A percentile compares a stretch with the other conserved stretches of the same genome.
These are phyloP conservation scores for Cordyceps tenuipes DNA, from an alignment of 2,329 filamentous ascomycete species.

Conservation along the genomic window DNA sequence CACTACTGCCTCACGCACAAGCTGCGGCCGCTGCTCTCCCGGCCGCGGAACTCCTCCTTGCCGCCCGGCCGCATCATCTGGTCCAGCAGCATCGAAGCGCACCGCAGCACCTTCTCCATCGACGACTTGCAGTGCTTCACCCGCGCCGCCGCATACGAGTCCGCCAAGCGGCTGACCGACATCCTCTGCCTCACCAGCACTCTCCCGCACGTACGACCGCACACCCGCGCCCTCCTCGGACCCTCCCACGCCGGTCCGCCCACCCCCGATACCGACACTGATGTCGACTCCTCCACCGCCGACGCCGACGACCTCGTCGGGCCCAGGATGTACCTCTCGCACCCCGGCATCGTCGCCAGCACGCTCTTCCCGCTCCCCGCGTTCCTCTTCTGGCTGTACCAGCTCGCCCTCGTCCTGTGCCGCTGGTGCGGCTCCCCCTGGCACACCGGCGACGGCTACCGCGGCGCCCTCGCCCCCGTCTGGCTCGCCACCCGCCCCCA, in stretches of 20 bases:
- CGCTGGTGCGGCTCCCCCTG: slow-evolving; percentile 80
- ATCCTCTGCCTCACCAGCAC: slow-evolving; percentile 66
- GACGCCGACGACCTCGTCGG: slow-evolving; percentile 16
- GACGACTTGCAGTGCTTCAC: slow-evolving; percentile 70
- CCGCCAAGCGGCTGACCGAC: slow-evolving; percentile 80
- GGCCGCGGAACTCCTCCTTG: slow-evolving; percentile 29
- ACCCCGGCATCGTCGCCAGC: slow-evolving; percentile 82
- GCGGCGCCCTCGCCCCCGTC: slow-evolving; percentile 64
- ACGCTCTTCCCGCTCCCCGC: slow-evolving; percentile 67
- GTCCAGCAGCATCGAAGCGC: slow-evolving; percentile 74
- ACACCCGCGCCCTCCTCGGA: slow-evolving; percentile 48
- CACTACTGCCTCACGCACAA: slow-evolving; percentile 85
- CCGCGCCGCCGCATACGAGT: slow-evolving; percentile 65
- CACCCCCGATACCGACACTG: not conserved
- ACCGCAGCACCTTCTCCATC: slow-evolving; percentile 42
- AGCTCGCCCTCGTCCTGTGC: slow-evolving; percentile 57
- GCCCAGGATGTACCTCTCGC: slow-evolving; percentile 67
- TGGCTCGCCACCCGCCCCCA: slow-evolving; percentile 69
- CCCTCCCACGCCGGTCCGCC: slow-evolving; percentile 13
- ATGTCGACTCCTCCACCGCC: slow-evolving; percentile 12
- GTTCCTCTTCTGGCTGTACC: slow-evolving; percentile 63
- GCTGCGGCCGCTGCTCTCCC: slow-evolving; percentile 63
- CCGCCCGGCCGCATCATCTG: slow-evolving; percentile 66
- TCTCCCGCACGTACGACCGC: slow-evolving; percentile 53
- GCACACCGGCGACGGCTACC: slow-evolving; percentile 72